These are phyloP conservation scores for Candida sp. DNA, from an alignment of 1,139 yeast genomes.

Conservation along the genomic window DNA sequence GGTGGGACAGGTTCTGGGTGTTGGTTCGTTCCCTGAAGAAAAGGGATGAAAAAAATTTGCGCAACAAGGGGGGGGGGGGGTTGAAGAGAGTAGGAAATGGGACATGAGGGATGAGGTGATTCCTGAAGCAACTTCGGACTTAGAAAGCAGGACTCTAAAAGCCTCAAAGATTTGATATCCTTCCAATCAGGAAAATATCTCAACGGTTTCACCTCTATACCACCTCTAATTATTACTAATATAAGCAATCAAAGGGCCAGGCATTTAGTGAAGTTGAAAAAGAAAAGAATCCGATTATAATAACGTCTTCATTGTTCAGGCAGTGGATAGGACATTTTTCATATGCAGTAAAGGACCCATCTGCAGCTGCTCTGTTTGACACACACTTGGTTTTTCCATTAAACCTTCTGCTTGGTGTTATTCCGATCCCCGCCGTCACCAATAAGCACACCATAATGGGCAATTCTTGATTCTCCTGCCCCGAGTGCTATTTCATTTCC, in stretches of 20 bases:
- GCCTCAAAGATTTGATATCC: background rate
- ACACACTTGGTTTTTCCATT: background rate
- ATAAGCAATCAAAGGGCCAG: background rate
- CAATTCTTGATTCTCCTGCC: background rate
- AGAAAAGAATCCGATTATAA: background rate
- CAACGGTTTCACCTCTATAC: background rate
- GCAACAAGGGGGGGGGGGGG: too few species aligned
- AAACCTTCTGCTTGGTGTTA: background rate
- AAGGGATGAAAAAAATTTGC: too few species aligned
- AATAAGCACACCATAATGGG: background rate
- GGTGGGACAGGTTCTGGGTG: too few species aligned
- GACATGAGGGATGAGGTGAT: too few species aligned
- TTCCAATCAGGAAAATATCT: background rate
- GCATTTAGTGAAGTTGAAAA: background rate
- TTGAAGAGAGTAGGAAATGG: too few species aligned
- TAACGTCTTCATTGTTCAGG: background rate
- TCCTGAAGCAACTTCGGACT: background rate
- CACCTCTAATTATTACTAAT: too few species aligned
- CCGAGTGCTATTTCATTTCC: background rate
- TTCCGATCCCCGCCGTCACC: constrained; percentile 1
- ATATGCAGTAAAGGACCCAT: background rate
- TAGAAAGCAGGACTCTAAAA: background rate
- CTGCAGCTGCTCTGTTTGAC: background rate
- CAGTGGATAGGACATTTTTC: background rate
- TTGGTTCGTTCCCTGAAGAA: too few species aligned